These are phyloP conservation scores for Dothiorella sarmentorum DNA, from an alignment of 2,329 filamentous ascomycete species.

Conservation along the genomic window DNA sequence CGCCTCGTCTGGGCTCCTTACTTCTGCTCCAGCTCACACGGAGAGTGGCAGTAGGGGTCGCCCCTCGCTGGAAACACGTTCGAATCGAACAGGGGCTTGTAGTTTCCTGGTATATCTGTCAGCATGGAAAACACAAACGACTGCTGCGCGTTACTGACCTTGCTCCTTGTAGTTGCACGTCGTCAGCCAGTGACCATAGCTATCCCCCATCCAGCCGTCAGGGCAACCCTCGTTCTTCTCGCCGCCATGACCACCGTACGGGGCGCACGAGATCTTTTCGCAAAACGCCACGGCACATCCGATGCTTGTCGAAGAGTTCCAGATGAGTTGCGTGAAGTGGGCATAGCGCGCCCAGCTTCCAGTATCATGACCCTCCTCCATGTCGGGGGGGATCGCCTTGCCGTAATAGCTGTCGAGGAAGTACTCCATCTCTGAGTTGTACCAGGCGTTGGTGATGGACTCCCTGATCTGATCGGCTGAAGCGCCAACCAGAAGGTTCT, in stretches of 20 bases:
- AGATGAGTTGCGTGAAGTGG: conserved; percentile 11
- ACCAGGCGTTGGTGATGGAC: conserved; percentile 1
- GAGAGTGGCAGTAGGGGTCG: not conserved
- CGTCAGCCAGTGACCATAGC: not conserved
- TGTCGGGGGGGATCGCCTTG: not conserved
- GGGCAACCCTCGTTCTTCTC: not conserved
- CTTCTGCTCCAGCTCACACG: too few relatives aligned
- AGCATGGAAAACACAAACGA: too few relatives aligned
- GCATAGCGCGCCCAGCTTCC: not conserved
- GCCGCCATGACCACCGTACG: too few relatives aligned
- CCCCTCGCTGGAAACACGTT: not conserved
- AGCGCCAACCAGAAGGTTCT: conserved; percentile 1
- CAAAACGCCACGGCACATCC: not conserved
- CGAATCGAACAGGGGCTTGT: not conserved
- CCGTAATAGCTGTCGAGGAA: not conserved
- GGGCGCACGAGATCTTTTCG: not conserved
- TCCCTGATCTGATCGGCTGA: not conserved
- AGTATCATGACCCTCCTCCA: not conserved
- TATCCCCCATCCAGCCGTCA: not conserved
- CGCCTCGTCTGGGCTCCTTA: too few relatives aligned
- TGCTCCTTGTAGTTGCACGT: not conserved
- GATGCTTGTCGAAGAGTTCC: not conserved
- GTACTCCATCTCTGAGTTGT: not conserved
- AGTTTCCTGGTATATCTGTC: not conserved
- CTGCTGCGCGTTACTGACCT: not conserved